Evolutionary conservation across 352 stramenopile genomes (phyloP).

Genomic region (Globisporangium barbulae): DNA sequence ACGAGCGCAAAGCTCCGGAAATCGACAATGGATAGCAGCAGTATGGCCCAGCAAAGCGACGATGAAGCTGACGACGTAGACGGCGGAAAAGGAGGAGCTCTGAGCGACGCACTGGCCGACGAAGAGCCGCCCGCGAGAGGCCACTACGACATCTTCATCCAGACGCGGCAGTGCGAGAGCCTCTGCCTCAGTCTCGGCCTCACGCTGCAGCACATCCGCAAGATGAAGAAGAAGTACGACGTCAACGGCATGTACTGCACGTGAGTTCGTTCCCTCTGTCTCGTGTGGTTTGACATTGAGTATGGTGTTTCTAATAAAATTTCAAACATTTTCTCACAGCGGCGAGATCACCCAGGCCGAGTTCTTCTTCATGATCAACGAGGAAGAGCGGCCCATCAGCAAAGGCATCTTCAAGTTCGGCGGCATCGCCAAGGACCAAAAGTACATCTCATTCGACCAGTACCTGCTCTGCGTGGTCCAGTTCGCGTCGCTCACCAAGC

Average conservation of each 20-base stretch:
- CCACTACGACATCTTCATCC: constrained; percentile 49
- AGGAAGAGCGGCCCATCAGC: constrained; percentile 50
- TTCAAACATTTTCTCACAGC: constrained; percentile 18
- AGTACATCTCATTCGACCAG: constrained; percentile 66
- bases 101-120: not conserved
- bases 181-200: constrained; percentile 47
- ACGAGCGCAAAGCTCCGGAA: constrained; percentile 7
- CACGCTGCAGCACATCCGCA: constrained; percentile 50
- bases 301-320: not conserved
- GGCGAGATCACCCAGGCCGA: constrained; percentile 71
- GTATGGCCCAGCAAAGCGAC: not conserved
- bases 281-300: not conserved
- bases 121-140: constrained; percentile 30
- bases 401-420: constrained; percentile 49
- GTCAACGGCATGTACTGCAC: constrained; percentile 75
- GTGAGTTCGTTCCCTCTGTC: constrained; percentile 26
- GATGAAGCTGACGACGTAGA: not conserved
- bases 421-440: constrained; percentile 33
- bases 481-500: constrained; percentile 59
- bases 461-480: constrained; percentile 53
- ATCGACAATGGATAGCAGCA: not conserved
- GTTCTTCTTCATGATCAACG: constrained; percentile 73
- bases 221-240: constrained; percentile 70
- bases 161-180: constrained; percentile 50
- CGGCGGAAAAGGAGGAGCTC: not conserved